Evolutionary conservation across 1,284 basidiomycete genomes (phyloP), one percentile per base, ranked within the genome.

Genomic region (Boletus semigastroideus): DNA sequence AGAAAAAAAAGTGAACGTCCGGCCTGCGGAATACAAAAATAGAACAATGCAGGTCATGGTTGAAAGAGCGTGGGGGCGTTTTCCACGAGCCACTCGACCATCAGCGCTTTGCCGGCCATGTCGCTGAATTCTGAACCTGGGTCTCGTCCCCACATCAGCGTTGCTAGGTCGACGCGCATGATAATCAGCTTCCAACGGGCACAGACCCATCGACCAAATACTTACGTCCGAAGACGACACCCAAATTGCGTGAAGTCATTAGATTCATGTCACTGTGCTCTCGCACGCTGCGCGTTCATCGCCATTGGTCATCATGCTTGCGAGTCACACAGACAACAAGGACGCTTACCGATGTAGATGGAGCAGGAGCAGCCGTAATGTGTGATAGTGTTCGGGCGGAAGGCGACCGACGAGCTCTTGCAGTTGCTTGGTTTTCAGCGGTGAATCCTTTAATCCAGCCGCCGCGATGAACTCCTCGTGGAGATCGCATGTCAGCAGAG

Each of bases 191-290:
- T 46, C 28, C 13, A 47, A 33, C n/a, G 17, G 11, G n/a, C 33
- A 12, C 9, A 36, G 49, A 28, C 27, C 41, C 43, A 40, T 13
- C 2, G 36, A 22, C 14, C 41, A 14, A 13, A 87, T 10, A 51
- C 94, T 76, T 71, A 98, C 94, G 96, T 60, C 97, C 97, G 74
- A 99, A 98, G 39, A 99, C 94, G n/a, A 98, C 94, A n/a, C 97
- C 97, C 19, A 99, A 74, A 64, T 99, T 99, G 57, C 94, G 83
- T 4, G 93, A 87, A 46, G 86, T 94, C 97, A 99, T 99, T 48
- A 94, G 78, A 70, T 99, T 99, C 53, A 78, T 77, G 22, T 86
- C 83, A 51, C 80, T 82, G 36, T 78, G 76, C 51, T 85, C 76
- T 62, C 84, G 83, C 25, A 96, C 79, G 51, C 93, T 92, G 59